Conservation (phyloP, 768 basidiomycete genomes). For the Amyloporia xantha region DNA sequence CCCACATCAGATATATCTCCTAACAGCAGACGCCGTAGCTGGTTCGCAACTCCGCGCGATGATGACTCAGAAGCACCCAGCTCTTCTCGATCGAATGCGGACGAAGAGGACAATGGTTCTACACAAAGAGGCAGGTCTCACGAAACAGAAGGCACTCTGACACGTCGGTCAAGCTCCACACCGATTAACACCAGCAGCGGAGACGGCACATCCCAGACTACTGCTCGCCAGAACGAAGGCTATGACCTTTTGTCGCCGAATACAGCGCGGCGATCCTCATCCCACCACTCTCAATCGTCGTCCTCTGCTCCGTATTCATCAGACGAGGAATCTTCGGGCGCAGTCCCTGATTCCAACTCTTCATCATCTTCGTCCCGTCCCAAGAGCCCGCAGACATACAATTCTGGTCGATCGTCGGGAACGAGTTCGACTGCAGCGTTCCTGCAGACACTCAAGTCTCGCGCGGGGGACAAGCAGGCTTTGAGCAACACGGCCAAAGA, state of each 20-base stretch:
- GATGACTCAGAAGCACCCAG: conserved; percentile 26
- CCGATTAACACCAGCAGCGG: not conserved
- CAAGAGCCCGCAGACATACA: conserved; percentile 9
- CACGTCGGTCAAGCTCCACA: conserved; percentile 13
- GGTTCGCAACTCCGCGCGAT: conserved; percentile 45
- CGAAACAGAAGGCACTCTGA: conserved; percentile 3
- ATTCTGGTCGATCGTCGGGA: conserved; percentile 16
- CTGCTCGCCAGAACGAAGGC: conserved; percentile 1
- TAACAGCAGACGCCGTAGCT: conserved; percentile 38
- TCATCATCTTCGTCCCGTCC: conserved; percentile 9
- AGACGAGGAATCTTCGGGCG: conserved; percentile 16
- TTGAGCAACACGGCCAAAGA: conserved; percentile 82
- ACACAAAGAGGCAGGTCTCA: conserved; percentile 12
- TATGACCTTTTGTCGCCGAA: conserved; percentile 9
- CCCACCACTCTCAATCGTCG: conserved; percentile 33
- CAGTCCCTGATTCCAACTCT: conserved; percentile 23
- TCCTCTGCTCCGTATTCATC: conserved; percentile 32
- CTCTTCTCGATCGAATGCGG: not conserved
- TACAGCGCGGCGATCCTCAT: conserved; percentile 33
- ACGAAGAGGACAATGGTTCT: conserved; percentile 4
- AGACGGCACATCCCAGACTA: conserved; percentile 1
- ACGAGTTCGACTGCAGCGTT: conserved; percentile 55
- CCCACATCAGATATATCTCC: too few species aligned
- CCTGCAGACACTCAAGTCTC: conserved; percentile 73
- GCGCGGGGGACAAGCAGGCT: conserved; percentile 77